phyloP scores from a whole-genome alignment of 495 filamentous ascomycete genomes.

The Penicillium lagena region DNA sequence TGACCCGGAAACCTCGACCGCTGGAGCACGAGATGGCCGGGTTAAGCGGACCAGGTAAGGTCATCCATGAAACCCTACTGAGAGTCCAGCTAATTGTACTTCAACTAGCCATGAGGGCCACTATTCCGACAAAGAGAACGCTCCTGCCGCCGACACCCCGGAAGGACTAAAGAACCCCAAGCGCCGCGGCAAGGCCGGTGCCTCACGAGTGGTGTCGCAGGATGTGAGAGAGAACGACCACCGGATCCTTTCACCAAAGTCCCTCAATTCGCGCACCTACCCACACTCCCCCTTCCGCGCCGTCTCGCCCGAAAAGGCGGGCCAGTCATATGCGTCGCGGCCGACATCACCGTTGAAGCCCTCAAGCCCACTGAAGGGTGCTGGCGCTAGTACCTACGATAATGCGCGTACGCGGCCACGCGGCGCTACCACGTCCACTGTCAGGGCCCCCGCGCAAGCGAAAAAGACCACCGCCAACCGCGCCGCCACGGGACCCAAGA shows the following conservation, averaged over 20 bases:
- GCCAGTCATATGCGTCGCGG: conserved; percentile 43
- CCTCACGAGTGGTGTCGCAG: conserved; percentile 46
- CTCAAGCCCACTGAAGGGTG: conserved; percentile 43
- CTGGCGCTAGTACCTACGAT: conserved; percentile 16
- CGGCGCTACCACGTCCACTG: conserved; percentile 26
- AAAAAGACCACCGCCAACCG: conserved; percentile 23
- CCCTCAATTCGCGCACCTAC: conserved; percentile 66
- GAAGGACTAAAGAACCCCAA: conserved; percentile 51
- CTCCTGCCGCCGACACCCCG: conserved; percentile 31
- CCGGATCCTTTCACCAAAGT: conserved; percentile 71
- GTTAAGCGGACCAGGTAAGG: conserved; percentile 60
- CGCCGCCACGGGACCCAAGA: conserved; percentile 22
- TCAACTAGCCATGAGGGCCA: conserved; percentile 53
- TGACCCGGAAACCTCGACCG: conserved; percentile 20
- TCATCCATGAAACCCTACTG: not conserved
- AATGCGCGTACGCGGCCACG: conserved; percentile 22
- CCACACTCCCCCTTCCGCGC: conserved; percentile 51
- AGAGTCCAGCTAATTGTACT: conserved; percentile 6
- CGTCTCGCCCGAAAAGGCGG: conserved; percentile 33
- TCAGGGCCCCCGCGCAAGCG: conserved; percentile 23
- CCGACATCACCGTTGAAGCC: conserved; percentile 51
- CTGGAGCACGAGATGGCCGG: conserved; percentile 28
- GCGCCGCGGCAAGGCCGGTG: conserved; percentile 44
- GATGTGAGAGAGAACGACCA: conserved; percentile 40
- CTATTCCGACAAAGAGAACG: conserved; percentile 76